Evolutionary conservation across 305 asterid genomes (phyloP).

Genomic region (Lippia alba): DNA sequence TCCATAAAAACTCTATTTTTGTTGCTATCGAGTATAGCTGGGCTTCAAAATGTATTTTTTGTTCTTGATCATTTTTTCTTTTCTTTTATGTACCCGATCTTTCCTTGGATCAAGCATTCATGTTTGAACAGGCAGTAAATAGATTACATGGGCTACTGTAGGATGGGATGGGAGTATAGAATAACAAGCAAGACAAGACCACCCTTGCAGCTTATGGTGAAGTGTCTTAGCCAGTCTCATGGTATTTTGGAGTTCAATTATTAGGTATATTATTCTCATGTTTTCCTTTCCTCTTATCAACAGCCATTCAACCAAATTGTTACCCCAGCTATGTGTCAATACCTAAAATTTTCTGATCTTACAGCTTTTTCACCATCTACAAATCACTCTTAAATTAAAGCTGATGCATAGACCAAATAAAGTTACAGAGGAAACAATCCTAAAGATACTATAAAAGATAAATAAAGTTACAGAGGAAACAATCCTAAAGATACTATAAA

Average conservation of each 20-base stretch:
- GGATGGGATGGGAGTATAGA: not conserved
- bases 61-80: not conserved
- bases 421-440: constrained; percentile 14
- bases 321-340: constrained; percentile 4
- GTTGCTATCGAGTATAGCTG: not conserved
- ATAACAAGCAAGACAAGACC: constrained; percentile 12
- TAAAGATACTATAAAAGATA: constrained; percentile 9
- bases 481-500: constrained; percentile 11
- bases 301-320: not conserved
- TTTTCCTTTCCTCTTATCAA: constrained; percentile 1
- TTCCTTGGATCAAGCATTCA: not conserved
- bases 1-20: not conserved
- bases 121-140: not conserved
- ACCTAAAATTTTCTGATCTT: not conserved
- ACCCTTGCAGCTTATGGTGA: constrained; percentile 9
- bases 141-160: not conserved
- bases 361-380: not conserved
- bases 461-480: constrained; percentile 17
- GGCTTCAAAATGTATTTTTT: not conserved
- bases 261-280: not conserved
- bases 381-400: not conserved
- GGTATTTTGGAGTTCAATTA: not conserved
- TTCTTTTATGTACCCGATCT: too few species aligned
- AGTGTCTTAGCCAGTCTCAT: not conserved
- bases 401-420: constrained; percentile 11